phyloP scores from a whole-genome alignment of 768 basidiomycete genomes.

The Pleurotus salmoneostramineus region DNA sequence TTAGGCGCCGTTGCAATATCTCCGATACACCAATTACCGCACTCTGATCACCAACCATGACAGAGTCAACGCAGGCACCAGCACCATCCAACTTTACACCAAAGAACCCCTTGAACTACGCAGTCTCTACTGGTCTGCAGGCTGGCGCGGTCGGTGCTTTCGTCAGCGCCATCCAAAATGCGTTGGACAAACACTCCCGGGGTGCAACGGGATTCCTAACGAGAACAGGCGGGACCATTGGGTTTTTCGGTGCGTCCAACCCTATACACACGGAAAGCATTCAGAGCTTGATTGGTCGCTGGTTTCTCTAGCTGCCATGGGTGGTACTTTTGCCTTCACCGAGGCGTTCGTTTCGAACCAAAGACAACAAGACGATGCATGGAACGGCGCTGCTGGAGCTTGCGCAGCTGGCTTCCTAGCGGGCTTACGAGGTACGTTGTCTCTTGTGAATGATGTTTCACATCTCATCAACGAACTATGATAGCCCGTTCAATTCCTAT shows the following conservation, averaged over 20 bases:
- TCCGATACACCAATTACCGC: neutral
- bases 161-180: constrained; percentile 74
- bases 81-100: constrained; percentile 33
- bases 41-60: constrained; percentile 21
- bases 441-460: neutral
- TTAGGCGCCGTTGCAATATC: neutral
- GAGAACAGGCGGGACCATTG: constrained; percentile 85
- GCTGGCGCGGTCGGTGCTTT: constrained; percentile 63
- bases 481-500: constrained; percentile 81
- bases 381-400: constrained; percentile 83
- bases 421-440: constrained; percentile 68
- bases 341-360: constrained; percentile 80
- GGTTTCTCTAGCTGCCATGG: constrained; percentile 71
- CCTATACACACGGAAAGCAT: neutral
- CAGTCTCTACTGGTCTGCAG: constrained; percentile 58
- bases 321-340: constrained; percentile 78
- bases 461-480: constrained; percentile 12
- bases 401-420: constrained; percentile 94
- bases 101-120: constrained; percentile 53
- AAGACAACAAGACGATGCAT: constrained; percentile 70
- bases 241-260: constrained; percentile 73
- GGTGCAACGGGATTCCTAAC: constrained; percentile 87
- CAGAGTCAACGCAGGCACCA: constrained; percentile 17
- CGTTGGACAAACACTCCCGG: constrained; percentile 66
- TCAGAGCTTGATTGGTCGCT: neutral